These are phyloP conservation scores for Pezicula neosporulosa DNA, from an alignment of 2,329 filamentous ascomycete genomes.

Conservation along the genomic window DNA sequence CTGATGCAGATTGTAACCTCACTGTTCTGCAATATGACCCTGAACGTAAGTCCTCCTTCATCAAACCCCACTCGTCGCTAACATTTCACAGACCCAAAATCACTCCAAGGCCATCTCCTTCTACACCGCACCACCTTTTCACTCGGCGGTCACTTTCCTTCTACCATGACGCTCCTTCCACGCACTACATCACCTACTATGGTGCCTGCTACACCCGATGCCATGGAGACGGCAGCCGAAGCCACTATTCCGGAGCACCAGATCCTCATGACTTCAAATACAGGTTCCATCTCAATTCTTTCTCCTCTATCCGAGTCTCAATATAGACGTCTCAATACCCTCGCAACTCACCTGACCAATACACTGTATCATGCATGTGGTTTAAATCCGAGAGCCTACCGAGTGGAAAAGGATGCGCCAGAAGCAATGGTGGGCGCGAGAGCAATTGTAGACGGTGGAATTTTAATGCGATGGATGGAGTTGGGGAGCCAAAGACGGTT, in stretches of 20 bases:
- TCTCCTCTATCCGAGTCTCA: constrained; percentile 73
- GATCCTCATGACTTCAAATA: constrained; percentile 69
- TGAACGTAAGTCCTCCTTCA: constrained; percentile 62
- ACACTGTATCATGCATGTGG: constrained; percentile 74
- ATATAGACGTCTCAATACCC: constrained; percentile 79
- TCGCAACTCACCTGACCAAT: constrained; percentile 76
- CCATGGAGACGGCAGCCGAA: constrained; percentile 22
- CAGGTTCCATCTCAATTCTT: constrained; percentile 74
- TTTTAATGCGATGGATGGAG: constrained; percentile 74
- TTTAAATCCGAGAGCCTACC: constrained; percentile 79
- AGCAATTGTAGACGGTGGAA: constrained; percentile 65
- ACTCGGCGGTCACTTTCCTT: constrained; percentile 73
- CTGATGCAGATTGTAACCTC: constrained; percentile 81
- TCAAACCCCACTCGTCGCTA: constrained; percentile 5
- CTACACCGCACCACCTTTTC: constrained; percentile 87
- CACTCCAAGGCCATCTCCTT: constrained; percentile 81
- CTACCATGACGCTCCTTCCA: constrained; percentile 72
- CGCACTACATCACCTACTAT: constrained; percentile 50
- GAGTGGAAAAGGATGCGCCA: constrained; percentile 54
- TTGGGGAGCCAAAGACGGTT: constrained; percentile 65
- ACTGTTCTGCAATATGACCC: constrained; percentile 93
- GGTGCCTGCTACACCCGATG: constrained; percentile 39
- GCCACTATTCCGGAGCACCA: constrained; percentile 34
- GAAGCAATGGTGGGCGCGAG: constrained; percentile 38
- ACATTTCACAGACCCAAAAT: constrained; percentile 72